Evolutionary conservation across 2,329 filamentous ascomycete species (phyloP).

Genomic region (Colletotrichum sojae): DNA sequence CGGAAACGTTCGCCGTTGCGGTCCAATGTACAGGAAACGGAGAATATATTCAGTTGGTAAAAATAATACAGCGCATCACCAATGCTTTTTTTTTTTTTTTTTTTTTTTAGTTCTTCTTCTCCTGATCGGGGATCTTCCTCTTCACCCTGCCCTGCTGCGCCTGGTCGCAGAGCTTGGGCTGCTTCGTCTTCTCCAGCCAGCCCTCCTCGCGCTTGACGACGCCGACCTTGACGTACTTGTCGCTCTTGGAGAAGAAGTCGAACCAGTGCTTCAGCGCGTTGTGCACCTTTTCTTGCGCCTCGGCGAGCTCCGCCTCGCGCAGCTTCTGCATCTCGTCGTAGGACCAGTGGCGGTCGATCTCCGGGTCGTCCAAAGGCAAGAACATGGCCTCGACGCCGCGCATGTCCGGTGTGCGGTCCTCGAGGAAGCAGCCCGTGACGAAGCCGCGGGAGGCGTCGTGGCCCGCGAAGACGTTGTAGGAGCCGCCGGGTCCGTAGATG

Average conservation of each 20-base stretch:
- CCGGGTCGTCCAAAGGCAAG: constrained; percentile 73
- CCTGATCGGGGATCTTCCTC: constrained; percentile 70
- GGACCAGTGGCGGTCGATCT: constrained; percentile 72
- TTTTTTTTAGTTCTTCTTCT: constrained; percentile 48
- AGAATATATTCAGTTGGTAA: background rate
- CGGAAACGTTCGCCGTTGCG: too few relatives aligned
- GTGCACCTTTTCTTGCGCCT: constrained; percentile 75
- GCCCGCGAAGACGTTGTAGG: constrained; percentile 90
- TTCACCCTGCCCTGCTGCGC: constrained; percentile 72
- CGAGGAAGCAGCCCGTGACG: constrained; percentile 91
- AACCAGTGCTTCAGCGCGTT: constrained; percentile 85
- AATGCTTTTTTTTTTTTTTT: constrained; percentile 59
- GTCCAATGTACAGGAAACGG: background rate
- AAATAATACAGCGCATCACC: background rate
- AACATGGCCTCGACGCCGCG: constrained; percentile 91
- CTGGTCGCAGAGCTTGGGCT: constrained; percentile 76
- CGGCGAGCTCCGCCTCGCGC: constrained; percentile 73
- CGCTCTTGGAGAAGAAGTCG: constrained; percentile 82
- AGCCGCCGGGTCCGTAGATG: constrained; percentile 87
- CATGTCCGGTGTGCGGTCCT: constrained; percentile 87
- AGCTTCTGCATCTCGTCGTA: constrained; percentile 66
- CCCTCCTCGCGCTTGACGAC: constrained; percentile 74
- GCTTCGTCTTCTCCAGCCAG: constrained; percentile 74
- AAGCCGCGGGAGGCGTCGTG: constrained; percentile 89
- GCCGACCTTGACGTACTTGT: constrained; percentile 87